Evolutionary conservation across 2,329 filamentous ascomycete species (phyloP), one percentile per base, ranked within the genome.

Genomic region (Peltaster fructicola): DNA sequence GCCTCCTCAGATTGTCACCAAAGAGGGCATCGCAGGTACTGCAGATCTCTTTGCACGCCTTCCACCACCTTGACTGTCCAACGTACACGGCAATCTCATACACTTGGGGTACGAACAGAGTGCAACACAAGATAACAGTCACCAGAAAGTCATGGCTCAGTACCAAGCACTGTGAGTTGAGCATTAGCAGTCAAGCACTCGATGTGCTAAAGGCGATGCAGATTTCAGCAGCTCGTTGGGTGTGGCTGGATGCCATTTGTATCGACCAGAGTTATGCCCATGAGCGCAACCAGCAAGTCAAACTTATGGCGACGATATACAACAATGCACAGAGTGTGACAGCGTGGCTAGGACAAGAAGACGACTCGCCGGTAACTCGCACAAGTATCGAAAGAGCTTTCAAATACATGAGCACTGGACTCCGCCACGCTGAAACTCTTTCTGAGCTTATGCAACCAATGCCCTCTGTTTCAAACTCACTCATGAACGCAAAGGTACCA

Each of bases 221-320:
- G n/a, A n/a, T n/a, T n/a, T n/a, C n/a, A n/a, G n/a, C n/a, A n/a
- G n/a, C n/a, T n/a, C n/a, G n/a, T n/a, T 20, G 17, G 17, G 17
- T 31, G 10, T 31, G 29, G 29, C 14, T 24, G 4, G 29, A 31
- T 22, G 25, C 13, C 13, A 25, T 31, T 5, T 31, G 29, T n/a
- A 31, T 31, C 13, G 22, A 31, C 12, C 25, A 23, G 10, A 13
- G 14, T 13, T 19, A 27, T 13, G 9, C 15, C 14, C 17, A 16
- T 7, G 29, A 31, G 25, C 20, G 22, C 11, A 22, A 10, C 8
- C 16, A 21, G 4, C 29, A 31, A 17, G 29, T 31, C 3, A 11
- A 20, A 10, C 12, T 10, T 11, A 31, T 27, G 29, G 14, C 14
- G 4, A 15, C 6, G 8, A 28, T 31, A 15, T 31, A 27, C 13